phyloP scores from a whole-genome alignment of 371 early-diverging fungal genomes.

The Mucor piriformis region DNA sequence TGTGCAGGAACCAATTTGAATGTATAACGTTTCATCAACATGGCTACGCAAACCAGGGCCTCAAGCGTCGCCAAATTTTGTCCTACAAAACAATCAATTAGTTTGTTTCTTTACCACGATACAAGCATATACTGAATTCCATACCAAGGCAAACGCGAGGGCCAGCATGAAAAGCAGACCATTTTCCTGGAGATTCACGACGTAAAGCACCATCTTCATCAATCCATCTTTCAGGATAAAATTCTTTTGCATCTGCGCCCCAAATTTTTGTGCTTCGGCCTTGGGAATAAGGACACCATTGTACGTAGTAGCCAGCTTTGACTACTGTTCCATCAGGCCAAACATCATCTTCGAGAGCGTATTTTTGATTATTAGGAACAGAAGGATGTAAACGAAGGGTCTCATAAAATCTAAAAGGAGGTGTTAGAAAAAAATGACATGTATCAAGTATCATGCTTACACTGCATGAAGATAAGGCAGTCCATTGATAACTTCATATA shows the following conservation, averaged over 20 bases:
- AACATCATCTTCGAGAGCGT: conserved; percentile 59
- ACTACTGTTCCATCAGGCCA: conserved; percentile 67
- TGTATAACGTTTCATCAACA: conserved; percentile 44
- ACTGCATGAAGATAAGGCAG: conserved; percentile 30
- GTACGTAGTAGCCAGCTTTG: conserved; percentile 51
- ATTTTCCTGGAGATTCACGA: conserved; percentile 30
- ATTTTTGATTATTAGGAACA: conserved; percentile 63
- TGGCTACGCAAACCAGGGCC: conserved; percentile 43
- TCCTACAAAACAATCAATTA: conserved; percentile 31
- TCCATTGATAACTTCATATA: conserved; percentile 49
- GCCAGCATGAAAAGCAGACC: conserved; percentile 66
- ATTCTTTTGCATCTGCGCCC: conserved; percentile 64
- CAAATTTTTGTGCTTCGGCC: conserved; percentile 59
- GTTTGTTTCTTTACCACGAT: neutral
- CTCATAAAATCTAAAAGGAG: conserved; percentile 52
- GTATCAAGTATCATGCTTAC: conserved; percentile 39
- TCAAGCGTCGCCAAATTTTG: conserved; percentile 56
- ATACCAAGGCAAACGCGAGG: conserved; percentile 68
- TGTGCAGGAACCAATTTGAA: conserved; percentile 48
- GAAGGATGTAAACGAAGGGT: conserved; percentile 63
- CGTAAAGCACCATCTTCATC: conserved; percentile 29
- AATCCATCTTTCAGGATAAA: conserved; percentile 69
- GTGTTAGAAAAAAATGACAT: too few relatives aligned
- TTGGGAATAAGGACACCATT: conserved; percentile 57
- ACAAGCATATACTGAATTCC: conserved; percentile 11